Base-by-base conservation (phyloP, 2,329 filamentous ascomycete genomes). In the Orbilia javanica region DNA sequence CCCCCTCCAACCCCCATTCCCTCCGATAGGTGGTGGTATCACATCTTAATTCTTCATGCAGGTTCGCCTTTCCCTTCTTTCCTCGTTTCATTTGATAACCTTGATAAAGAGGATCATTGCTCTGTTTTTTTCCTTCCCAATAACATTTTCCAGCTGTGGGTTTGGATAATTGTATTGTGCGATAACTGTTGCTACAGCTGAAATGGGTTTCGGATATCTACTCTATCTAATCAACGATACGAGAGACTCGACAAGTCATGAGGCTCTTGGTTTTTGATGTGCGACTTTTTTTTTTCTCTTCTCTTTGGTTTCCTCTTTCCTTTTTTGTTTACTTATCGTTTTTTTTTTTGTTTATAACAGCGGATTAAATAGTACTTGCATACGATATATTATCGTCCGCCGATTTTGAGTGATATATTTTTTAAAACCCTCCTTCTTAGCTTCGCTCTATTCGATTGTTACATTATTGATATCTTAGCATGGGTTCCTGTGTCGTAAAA, bases 171-270 rank as follows among this genome's bases (percentile, higher is more conserved):
- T 20, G 42, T 42, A 42, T 63, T 71, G 62, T 46, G 34, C 31
- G 55, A 71, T 64, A 63, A 63, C 66, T 15, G 66, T 70, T 70
- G 66, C 67, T 64, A 50, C 4, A 31, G 67, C 55, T 60, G 13
- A 60, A 34, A 22, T 18, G 5, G 31, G 46, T 27, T 25, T 50
- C 22, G 4, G 29, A 31, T 31, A 31, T 31, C 29, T 31, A 31
- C 7, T 36, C 13, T 10, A 36, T 10, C n/a, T n/a, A n/a, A n/a
- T 36, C 7, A 36, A 36, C 34, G 8, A 4, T 2, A 11, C 34
- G 36, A 15, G n/a, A 39, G 36, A 39, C 11, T 1, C n/a, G 36
- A 13, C 7, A 3, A 7, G 29, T 39, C 36, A 39, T 15, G 36
- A 39, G 36, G 36, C 11, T 39, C n/a, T 39, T 39, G 36, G 4